phyloP scores from a whole-genome alignment of 106 monocot species.

The Iris macrosiphon region DNA sequence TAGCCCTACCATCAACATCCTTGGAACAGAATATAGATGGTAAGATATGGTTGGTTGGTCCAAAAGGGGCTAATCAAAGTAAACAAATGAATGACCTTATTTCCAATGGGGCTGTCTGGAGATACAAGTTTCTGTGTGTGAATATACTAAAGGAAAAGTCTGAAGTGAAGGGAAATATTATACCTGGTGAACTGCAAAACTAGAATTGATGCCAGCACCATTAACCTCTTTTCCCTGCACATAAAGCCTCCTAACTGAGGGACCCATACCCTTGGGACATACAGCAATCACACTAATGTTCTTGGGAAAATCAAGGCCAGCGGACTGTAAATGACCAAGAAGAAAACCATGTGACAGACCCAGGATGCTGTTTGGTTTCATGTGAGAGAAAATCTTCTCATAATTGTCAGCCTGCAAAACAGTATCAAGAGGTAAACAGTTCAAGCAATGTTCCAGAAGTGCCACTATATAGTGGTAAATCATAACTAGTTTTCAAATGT shows the following conservation, averaged over 20 bases:
- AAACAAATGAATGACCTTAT: no score
- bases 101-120: no score
- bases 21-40: conserved; percentile 9
- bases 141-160: no score
- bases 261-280: conserved; percentile 97
- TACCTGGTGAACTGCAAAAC: conserved; percentile 96
- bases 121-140: no score
- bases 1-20: conserved; percentile 84
- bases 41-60: not conserved
- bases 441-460: not conserved
- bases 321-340: conserved; percentile 76
- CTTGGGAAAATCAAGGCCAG: conserved; percentile 75
- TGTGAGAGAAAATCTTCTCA: conserved; percentile 84
- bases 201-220: conserved; percentile 92
- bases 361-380: conserved; percentile 94
- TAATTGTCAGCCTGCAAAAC: conserved; percentile 70
- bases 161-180: not conserved
- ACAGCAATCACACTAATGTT: conserved; percentile 94
- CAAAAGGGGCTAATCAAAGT: no score
- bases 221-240: conserved; percentile 91
- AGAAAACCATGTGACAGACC: conserved; percentile 94
- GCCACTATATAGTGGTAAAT: not conserved
- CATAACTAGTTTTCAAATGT: no score
- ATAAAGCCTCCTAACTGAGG: conserved; percentile 88
- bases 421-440: not conserved